Percentiles rank a stretch among this genome's conserved stretches.
Conservation (phyloP, 106 monocot species). For the Iris macrosiphon region DNA sequence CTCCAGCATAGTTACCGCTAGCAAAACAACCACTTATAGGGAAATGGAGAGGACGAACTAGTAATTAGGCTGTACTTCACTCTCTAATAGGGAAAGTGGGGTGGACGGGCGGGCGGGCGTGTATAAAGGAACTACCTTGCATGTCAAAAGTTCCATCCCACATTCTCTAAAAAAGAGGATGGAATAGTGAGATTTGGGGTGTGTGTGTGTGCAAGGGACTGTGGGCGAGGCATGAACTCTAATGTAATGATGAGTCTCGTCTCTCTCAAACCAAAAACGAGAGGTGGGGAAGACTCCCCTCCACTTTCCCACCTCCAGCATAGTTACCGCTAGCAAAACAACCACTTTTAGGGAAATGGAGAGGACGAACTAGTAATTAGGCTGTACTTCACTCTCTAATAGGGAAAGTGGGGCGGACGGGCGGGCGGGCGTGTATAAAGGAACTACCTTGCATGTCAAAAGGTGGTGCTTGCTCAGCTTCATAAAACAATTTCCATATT, state of each 20-base stretch:
- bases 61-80: background rate
- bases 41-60: background rate
- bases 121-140: background rate
- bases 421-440: no score
- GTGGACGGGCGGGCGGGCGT: no score
- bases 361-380: slow-evolving; percentile 10
- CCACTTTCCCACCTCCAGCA: no score
- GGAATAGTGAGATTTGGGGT: no score
- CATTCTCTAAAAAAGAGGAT: no score
- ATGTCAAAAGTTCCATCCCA: slow-evolving; percentile 35
- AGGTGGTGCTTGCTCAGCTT: slow-evolving; percentile 70
- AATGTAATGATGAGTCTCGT: no score
- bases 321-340: background rate
- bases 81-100: background rate
- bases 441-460: slow-evolving; percentile 62
- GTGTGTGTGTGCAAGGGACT: no score
- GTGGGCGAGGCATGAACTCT: no score
- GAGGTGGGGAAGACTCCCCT: no score
- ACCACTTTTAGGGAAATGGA: background rate
- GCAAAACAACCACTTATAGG: background rate
- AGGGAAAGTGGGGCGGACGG: no score
- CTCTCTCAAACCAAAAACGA: slow-evolving; percentile 65
- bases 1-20: no score
- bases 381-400: slow-evolving; percentile 53
- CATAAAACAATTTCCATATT: slow-evolving; percentile 46